Base-by-base conservation (phyloP, 2,329 filamentous ascomycete species). In the Decorospora gaudefroyi region DNA sequence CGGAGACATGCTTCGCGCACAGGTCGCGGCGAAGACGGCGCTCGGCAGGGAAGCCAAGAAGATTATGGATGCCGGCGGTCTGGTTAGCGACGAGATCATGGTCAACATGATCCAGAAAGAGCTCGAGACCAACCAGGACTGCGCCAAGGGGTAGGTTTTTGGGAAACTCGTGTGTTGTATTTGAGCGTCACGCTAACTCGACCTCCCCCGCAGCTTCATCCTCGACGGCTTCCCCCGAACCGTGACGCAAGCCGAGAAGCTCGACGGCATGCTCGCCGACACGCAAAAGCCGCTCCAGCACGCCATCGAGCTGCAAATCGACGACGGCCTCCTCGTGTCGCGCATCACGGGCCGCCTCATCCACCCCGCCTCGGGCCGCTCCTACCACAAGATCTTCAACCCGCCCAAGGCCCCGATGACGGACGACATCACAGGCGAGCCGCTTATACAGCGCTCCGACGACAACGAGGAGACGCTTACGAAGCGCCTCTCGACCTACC, bases 81-180 rank as follows among this genome's bases (percentile, higher is more conserved):
- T 99, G 47, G 93, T 99, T 72, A 95, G 90, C 74, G 93, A 99
- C 74, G 92, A 97, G 71, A 99, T 99, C 71, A 92, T 99, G 83
- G 88, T 99, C 74, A 90, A 92, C 75, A 99, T 99, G 93, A 99
- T 99, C 79, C 92, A 93, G 84, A 88, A 86, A 72, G 92, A 99
- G 81, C 82, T 99, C 37, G 88, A 95, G 67, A 87, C 81, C 76
- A 99, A 99, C 79, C 76, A 82, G 67, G 92, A 99, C 78, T 99
- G 93, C 83, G 88, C 88, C 78, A 92, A 92, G 75, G 93, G 93
- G 92, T 96, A 80, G 29, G 57, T 59, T 17, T 11, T 30, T 9
- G 11, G 27, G 11, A 26, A 16, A 8, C 19, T 25, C 13, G 21
- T 4, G 3, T 16, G 22, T n/a, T 28, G n/a, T 4, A 4, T 34